These are phyloP conservation scores for Ganoderma boninense DNA, from an alignment of 1,284 basidiomycete genomes.

Conservation along the genomic window DNA sequence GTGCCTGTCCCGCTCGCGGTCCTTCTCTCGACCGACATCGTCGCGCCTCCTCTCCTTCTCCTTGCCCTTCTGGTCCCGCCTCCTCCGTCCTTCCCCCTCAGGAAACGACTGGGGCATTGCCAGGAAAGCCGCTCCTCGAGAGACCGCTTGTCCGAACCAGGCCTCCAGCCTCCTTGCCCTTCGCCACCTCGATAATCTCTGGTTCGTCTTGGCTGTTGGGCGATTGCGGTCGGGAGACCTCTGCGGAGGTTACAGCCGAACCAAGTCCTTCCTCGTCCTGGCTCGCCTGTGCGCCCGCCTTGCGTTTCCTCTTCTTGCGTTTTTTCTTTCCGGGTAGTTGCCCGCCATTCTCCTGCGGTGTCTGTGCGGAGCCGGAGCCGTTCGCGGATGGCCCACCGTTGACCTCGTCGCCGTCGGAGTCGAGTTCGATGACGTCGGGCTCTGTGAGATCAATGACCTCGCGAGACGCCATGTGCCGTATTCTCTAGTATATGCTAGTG, in stretches of 20 bases:
- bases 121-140: slow-evolving; percentile 17
- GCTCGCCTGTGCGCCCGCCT: slow-evolving; percentile 4
- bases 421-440: slow-evolving; percentile 37
- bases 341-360: background rate
- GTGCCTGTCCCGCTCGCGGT: background rate
- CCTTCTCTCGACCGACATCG: background rate
- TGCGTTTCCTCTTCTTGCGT: slow-evolving; percentile 32
- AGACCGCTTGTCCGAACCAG: slow-evolving; percentile 9
- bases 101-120: background rate
- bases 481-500: background rate
- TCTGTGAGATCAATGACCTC: slow-evolving; percentile 49
- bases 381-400: slow-evolving; percentile 3
- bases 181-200: slow-evolving; percentile 13
- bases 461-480: background rate
- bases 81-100: slow-evolving; percentile 5
- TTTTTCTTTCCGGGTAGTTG: slow-evolving; percentile 27
- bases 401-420: slow-evolving; percentile 35
- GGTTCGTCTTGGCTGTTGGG: slow-evolving; percentile 7
- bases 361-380: background rate
- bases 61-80: slow-evolving; percentile 6
- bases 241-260: slow-evolving; percentile 26
- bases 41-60: slow-evolving; percentile 10
- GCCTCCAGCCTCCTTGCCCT: background rate
- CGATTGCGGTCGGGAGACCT: slow-evolving; percentile 24
- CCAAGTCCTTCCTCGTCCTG: slow-evolving; percentile 26